A percentile compares a stretch with the other conserved stretches of the same genome.
These are phyloP conservation scores for Fusarium anthophilum DNA, from an alignment of 2,329 filamentous ascomycete genomes.

Conservation along the genomic window DNA sequence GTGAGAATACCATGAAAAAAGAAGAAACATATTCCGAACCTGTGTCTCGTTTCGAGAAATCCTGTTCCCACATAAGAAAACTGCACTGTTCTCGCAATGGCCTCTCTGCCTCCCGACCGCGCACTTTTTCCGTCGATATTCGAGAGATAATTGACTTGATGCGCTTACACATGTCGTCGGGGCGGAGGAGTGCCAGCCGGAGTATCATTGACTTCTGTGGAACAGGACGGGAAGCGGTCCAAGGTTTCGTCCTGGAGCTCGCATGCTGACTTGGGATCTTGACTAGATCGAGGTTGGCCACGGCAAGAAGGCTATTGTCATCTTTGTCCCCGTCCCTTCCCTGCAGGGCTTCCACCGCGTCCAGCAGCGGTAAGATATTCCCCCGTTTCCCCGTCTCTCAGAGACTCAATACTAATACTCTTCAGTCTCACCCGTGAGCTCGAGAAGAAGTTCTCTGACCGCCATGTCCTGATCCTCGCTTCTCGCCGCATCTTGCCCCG, in stretches of 20 bases:
- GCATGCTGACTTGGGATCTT: slow-evolving; percentile 77
- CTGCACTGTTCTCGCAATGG: slow-evolving; percentile 46
- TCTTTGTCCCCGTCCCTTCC: slow-evolving; percentile 99
- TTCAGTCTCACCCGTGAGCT: slow-evolving; percentile 96
- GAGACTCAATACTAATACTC: slow-evolving; percentile 28
- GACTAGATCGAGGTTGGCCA: slow-evolving; percentile 99
- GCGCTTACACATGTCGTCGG: slow-evolving; percentile 36
- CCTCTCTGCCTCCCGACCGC: slow-evolving; percentile 41
- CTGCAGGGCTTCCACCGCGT: slow-evolving; percentile 99
- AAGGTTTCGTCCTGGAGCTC: slow-evolving; percentile 77
- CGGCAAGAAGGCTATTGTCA: slow-evolving; percentile 99
- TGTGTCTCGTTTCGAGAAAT: slow-evolving; percentile 38
- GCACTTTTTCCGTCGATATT: slow-evolving; percentile 33
- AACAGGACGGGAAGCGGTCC: slow-evolving; percentile 82
- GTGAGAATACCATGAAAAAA: slow-evolving; percentile 71
- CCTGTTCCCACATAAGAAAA: slow-evolving; percentile 55
- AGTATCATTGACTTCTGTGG: slow-evolving; percentile 59
- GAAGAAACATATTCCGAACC: not conserved
- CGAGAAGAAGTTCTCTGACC: slow-evolving; percentile 99
- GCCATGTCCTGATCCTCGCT: slow-evolving; percentile 98
- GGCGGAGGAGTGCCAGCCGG: slow-evolving; percentile 45
- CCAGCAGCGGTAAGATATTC: slow-evolving; percentile 90
- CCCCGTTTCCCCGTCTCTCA: not conserved
- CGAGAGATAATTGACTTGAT: slow-evolving; percentile 25
- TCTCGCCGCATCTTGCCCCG: slow-evolving; percentile 98